Percentiles rank a stretch among this genome's conserved stretches.
Evolutionary conservation across 1,139 yeast species (phyloP).

Genomic region (Wickerhamomyces sp.): DNA sequence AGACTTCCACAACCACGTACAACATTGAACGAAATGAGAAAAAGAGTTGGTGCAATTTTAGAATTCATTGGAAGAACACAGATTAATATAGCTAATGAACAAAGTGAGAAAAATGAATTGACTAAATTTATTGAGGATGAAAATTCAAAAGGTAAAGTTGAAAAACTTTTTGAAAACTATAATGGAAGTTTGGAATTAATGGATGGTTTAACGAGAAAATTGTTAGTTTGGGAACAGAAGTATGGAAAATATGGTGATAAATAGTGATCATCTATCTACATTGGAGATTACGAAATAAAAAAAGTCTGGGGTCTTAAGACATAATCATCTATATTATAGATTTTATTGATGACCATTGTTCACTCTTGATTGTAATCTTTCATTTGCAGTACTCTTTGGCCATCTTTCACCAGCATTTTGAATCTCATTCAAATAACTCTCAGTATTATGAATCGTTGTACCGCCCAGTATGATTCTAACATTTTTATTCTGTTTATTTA

Average conservation of each 20-base stretch:
- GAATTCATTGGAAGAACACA: slow-evolving; percentile 89
- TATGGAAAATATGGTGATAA: slow-evolving; percentile 31
- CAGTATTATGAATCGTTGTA: slow-evolving; percentile 60
- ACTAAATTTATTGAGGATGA: slow-evolving; percentile 41
- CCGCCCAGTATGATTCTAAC: slow-evolving; percentile 72
- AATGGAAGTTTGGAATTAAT: slow-evolving; percentile 57
- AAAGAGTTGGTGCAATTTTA: slow-evolving; percentile 82
- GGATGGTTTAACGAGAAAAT: slow-evolving; percentile 64
- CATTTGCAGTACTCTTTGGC: slow-evolving; percentile 19
- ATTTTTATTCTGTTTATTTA: slow-evolving; percentile 47
- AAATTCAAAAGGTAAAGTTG: slow-evolving; percentile 27
- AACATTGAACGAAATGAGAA: slow-evolving; percentile 74
- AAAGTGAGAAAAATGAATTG: slow-evolving; percentile 47
- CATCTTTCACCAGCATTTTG: slow-evolving; percentile 24
- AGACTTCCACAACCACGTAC: slow-evolving; percentile 73
- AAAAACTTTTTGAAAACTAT: slow-evolving; percentile 40
- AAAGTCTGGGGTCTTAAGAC: no score
- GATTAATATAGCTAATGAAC: slow-evolving; percentile 70
- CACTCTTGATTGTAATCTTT: slow-evolving; percentile 19
- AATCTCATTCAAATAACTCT: slow-evolving; percentile 42
- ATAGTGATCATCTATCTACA: neutral
- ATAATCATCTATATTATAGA: no score
- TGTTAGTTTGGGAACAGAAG: slow-evolving; percentile 73
- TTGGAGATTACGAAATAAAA: neutral
- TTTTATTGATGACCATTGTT: neutral